Evolutionary conservation across 208 protist species (phyloP), one percentile per base, ranked within the genome.

Genomic region (Trypanosoma scelopori): DNA sequence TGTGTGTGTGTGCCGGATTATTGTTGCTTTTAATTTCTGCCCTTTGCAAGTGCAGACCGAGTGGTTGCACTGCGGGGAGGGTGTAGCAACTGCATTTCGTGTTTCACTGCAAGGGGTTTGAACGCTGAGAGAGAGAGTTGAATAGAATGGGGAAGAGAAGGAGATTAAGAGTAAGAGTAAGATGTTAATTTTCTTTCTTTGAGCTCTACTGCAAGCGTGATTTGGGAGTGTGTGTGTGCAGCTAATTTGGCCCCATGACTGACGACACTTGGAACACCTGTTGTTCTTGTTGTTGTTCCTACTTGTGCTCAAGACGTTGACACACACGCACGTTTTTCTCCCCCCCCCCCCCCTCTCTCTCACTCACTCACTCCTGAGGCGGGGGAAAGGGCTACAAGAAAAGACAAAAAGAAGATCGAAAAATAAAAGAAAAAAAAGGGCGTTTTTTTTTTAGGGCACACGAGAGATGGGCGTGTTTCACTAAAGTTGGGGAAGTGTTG

Each of bases 111-210:
- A n/a, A n/a, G n/a, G n/a, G n/a, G n/a, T n/a, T n/a, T n/a, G n/a
- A n/a, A n/a, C n/a, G n/a, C n/a, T n/a, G n/a, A n/a, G n/a, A n/a
- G n/a, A n/a, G n/a, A 48, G 20, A 30, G 23, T 6, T n/a, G 23
- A 28, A 55, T 28, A 15, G 50, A 55, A 55, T 28, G 23, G 28
- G 15, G 50, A 55, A 15, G 50, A 55, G 7, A 28, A 55, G 28
- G 50, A 30, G 15, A 28, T 30, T 15, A 55, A 55, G 15, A 55
- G 15, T 16, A 55, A 55, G 23, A 35, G 28, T 35, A 28, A 55
- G 7, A 30, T 30, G 3, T 48, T 48, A 27, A 30, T 30, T 48
- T 48, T 48, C 3, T 48, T 18, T 18, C 3, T 11, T 37, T 37
- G 32, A 37, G 32, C 32, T 3, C 9, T 37, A 11, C 32, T 37